Evolutionary conservation across 2,329 filamentous ascomycete genomes (phyloP).

Genomic region (Dryadomyces quercus-mongolicae): DNA sequence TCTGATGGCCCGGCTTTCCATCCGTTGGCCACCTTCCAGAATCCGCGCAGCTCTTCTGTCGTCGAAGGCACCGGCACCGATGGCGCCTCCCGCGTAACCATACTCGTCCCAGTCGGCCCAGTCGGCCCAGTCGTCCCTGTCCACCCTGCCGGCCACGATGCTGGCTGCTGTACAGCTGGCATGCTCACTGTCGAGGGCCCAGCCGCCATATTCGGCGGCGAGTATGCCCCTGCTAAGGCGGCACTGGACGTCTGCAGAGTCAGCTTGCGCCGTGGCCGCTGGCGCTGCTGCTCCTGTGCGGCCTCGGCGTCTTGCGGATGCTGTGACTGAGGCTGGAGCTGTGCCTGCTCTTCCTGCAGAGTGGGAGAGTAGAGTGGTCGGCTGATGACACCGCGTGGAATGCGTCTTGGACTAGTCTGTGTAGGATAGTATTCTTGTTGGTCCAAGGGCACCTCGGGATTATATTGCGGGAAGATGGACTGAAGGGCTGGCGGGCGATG

Average conservation of each 20-base stretch:
- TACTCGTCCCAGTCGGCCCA: conserved; percentile 2
- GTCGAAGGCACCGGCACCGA: conserved; percentile 37
- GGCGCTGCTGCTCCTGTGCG: neutral
- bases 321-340: conserved; percentile 2
- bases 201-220: neutral
- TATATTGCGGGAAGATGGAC: conserved; percentile 68
- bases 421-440: conserved; percentile 61
- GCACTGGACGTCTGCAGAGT: neutral
- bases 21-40: conserved; percentile 60
- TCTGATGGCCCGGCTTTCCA: conserved; percentile 51
- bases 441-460: conserved; percentile 52
- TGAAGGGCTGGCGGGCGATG: conserved; percentile 35
- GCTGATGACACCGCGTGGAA: conserved; percentile 54
- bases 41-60: conserved; percentile 48
- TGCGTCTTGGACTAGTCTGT: conserved; percentile 48
- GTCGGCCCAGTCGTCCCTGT: neutral
- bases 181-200: neutral
- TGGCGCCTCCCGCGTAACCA: conserved; percentile 23
- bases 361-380: conserved; percentile 45
- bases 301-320: neutral
- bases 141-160: neutral
- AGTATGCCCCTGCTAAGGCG: neutral
- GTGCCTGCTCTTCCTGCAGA: conserved; percentile 3
- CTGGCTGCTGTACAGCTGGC: neutral
- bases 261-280: neutral